These are phyloP conservation scores for Nicotiana attenuata DNA, from an alignment of 257 asterid genomes.

Conservation along the genomic window DNA sequence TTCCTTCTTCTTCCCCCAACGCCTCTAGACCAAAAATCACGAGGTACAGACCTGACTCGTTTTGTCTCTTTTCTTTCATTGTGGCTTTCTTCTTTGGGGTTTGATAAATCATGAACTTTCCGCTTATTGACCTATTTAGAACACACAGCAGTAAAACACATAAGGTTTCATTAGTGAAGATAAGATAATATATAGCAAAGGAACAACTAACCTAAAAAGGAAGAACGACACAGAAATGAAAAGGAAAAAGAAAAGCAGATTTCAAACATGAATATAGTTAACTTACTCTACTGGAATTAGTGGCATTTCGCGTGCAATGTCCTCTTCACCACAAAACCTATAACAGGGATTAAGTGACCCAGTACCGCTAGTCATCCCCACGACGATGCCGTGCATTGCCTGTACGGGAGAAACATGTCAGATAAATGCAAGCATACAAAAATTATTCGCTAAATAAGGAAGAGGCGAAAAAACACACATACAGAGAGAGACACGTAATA, in stretches of 20 bases:
- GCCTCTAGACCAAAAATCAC: slow-evolving; percentile 38
- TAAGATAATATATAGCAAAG: background rate
- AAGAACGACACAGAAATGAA: background rate
- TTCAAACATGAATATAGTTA: background rate
- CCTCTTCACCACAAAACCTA: slow-evolving; percentile 75
- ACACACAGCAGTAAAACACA: background rate
- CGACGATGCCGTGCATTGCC: slow-evolving; percentile 53
- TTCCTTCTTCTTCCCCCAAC: slow-evolving; percentile 27
- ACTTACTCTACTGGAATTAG: slow-evolving; percentile 22
- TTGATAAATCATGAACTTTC: slow-evolving; percentile 53
- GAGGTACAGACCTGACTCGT: slow-evolving; percentile 46
- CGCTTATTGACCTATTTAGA: slow-evolving; percentile 51
- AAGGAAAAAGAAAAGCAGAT: background rate
- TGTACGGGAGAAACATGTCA: slow-evolving; percentile 6
- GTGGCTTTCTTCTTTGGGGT: slow-evolving; percentile 49
- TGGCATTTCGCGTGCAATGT: slow-evolving; percentile 96
- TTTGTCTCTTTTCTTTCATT: slow-evolving; percentile 36
- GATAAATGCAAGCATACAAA: background rate
- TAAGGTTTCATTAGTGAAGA: background rate
- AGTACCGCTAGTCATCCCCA: slow-evolving; percentile 30
- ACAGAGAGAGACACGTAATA: background rate
- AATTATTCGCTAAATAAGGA: background rate
- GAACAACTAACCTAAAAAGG: background rate
- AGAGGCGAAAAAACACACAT: background rate
- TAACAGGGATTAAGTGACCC: slow-evolving; percentile 50